These are phyloP conservation scores for Boletus pseudopeckii DNA, from an alignment of 768 basidiomycete species.

Conservation along the genomic window DNA sequence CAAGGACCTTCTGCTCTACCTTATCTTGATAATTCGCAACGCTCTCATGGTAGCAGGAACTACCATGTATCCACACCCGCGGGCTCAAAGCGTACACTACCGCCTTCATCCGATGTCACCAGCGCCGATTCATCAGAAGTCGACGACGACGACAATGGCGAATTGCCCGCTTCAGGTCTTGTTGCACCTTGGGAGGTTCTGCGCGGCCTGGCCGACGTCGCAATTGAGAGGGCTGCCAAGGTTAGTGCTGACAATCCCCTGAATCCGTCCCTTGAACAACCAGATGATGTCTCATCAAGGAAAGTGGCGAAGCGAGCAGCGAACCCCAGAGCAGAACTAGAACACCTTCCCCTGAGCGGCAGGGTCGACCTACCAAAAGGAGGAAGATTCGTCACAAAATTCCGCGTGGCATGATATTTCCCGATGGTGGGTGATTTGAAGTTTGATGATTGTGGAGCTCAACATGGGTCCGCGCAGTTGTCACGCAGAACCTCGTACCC, in stretches of 20 bases:
- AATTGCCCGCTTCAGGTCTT: slow-evolving; percentile 75
- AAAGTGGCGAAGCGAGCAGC: slow-evolving; percentile 68
- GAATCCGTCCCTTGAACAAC: slow-evolving; percentile 1
- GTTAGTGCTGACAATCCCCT: slow-evolving; percentile 34
- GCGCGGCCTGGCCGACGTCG: slow-evolving; percentile 76
- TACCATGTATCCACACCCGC: slow-evolving; percentile 31
- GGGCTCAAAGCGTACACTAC: slow-evolving; percentile 57
- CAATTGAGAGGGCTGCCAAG: slow-evolving; percentile 74
- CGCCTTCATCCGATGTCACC: slow-evolving; percentile 61
- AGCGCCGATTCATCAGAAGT: slow-evolving; percentile 80
- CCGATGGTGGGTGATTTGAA: slow-evolving; percentile 56
- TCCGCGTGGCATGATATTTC: slow-evolving; percentile 59
- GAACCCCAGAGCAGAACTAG: slow-evolving; percentile 74
- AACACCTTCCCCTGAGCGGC: slow-evolving; percentile 69
- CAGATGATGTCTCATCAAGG: slow-evolving; percentile 39
- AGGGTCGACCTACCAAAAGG: slow-evolving; percentile 64
- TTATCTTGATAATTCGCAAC: slow-evolving; percentile 43
- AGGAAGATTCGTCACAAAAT: slow-evolving; percentile 66
- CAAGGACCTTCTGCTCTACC: slow-evolving; percentile 56
- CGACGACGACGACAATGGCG: slow-evolving; percentile 81
- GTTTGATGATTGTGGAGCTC: neutral
- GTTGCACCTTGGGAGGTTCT: slow-evolving; percentile 87
- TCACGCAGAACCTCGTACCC: slow-evolving; percentile 76
- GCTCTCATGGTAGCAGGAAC: slow-evolving; percentile 28
- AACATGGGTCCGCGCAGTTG: slow-evolving; percentile 46